Conservation (phyloP, 805 yeast genomes). For the Saccharomycopsis fibuligera region DNA sequence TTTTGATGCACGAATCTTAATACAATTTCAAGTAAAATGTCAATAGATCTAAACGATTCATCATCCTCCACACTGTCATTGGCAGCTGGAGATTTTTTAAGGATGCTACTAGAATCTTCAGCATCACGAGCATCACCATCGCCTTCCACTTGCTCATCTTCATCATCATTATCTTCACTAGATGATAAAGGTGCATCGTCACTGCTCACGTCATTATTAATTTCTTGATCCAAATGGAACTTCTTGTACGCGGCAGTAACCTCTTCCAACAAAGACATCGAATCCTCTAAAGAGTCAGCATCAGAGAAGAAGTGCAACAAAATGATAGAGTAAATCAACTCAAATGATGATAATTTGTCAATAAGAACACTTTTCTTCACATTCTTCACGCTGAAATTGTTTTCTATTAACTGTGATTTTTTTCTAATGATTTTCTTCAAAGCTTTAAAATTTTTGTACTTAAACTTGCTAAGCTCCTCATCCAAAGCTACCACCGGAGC, state of each 20-base stretch:
- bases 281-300: slow-evolving; percentile 47
- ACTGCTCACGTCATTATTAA: slow-evolving; percentile 32
- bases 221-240: slow-evolving; percentile 33
- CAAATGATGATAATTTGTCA: slow-evolving; percentile 54
- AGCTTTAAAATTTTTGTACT: slow-evolving; percentile 41
- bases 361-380: slow-evolving; percentile 29
- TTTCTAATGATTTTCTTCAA: slow-evolving; percentile 36
- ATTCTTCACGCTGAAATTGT: slow-evolving; percentile 18
- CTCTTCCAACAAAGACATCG: slow-evolving; percentile 69
- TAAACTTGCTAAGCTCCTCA: slow-evolving; percentile 45
- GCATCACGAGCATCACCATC: slow-evolving; percentile 1
- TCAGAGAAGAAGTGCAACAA: slow-evolving; percentile 73
- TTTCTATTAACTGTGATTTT: slow-evolving; percentile 21
- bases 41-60: slow-evolving; percentile 11
- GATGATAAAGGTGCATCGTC: slow-evolving; percentile 28
- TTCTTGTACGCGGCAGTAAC: slow-evolving; percentile 53
- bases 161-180: slow-evolving; percentile 3
- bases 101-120: not conserved
- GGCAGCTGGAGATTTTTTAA: not conserved
- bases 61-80: not conserved
- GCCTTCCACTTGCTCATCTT: slow-evolving; percentile 2
- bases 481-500: slow-evolving; percentile 43
- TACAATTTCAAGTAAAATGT: slow-evolving; percentile 19
- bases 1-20: slow-evolving; percentile 25
- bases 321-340: slow-evolving; percentile 69